Evolutionary conservation across 1,284 basidiomycete genomes (phyloP).

Genomic region (Laetiporus sulphureus): DNA sequence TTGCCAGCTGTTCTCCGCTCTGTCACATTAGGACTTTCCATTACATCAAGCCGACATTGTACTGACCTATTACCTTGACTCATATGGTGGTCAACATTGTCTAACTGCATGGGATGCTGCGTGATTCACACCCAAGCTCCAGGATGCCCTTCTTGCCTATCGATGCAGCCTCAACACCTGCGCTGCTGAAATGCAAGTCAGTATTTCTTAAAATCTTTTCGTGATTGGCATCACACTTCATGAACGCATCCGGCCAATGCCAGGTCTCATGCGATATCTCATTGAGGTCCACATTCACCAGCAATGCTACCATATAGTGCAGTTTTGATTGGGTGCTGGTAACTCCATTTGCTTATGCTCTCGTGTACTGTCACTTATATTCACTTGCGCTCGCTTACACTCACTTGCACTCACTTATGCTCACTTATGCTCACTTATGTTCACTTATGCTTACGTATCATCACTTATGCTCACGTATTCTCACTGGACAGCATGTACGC

Average conservation of each 20-base stretch:
- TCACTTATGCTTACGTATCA: too few relatives aligned
- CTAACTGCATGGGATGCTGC: slow-evolving; percentile 72
- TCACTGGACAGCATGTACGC: too few relatives aligned
- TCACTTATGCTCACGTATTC: too few relatives aligned
- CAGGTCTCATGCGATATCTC: slow-evolving; percentile 27
- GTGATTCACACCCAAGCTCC: slow-evolving; percentile 44
- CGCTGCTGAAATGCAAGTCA: slow-evolving; percentile 66
- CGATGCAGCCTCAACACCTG: slow-evolving; percentile 42
- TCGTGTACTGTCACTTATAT: too few relatives aligned
- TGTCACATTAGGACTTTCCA: slow-evolving; percentile 11
- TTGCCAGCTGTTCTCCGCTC: slow-evolving; percentile 24
- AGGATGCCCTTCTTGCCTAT: slow-evolving; percentile 58
- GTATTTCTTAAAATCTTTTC: slow-evolving; percentile 78
- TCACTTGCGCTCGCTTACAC: too few relatives aligned
- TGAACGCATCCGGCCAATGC: slow-evolving; percentile 32
- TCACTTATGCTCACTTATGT: too few relatives aligned
- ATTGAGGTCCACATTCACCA: slow-evolving; percentile 18
- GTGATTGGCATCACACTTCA: slow-evolving; percentile 62
- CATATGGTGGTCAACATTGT: slow-evolving; percentile 69
- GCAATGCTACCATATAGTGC: slow-evolving; percentile 26
- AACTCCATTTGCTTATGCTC: slow-evolving; percentile 41
- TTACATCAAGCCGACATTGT: too few relatives aligned
- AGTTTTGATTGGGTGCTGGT: slow-evolving; percentile 30
- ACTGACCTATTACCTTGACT: slow-evolving; percentile 61
- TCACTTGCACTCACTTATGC: too few relatives aligned